Evolutionary conservation across 495 filamentous ascomycete genomes (phyloP).

Genomic region (Penicillium subrubescens): DNA sequence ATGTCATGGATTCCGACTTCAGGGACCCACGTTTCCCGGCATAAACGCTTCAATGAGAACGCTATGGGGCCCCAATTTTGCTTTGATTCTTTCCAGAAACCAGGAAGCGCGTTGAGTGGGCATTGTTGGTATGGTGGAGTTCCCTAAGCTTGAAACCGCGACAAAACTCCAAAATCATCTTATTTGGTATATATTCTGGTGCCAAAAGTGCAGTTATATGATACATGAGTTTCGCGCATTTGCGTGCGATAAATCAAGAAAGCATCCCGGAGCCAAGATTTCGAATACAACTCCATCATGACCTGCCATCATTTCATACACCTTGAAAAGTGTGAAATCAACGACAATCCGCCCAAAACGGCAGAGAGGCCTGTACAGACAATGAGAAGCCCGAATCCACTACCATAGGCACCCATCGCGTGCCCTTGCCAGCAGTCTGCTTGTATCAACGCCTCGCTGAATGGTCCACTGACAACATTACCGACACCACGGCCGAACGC

Average conservation of each 20-base stretch:
- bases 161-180: too few species aligned
- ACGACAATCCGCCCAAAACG: constrained; percentile 13
- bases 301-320: constrained; percentile 4
- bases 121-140: too few species aligned
- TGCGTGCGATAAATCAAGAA: not conserved
- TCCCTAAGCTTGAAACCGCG: too few species aligned
- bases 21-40: not conserved
- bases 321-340: constrained; percentile 12
- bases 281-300: not conserved
- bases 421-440: constrained; percentile 24
- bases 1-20: constrained; percentile 5
- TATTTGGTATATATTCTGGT: not conserved
- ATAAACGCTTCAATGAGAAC: not conserved
- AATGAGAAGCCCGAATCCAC: constrained; percentile 43
- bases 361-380: constrained; percentile 20
- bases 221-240: not conserved
- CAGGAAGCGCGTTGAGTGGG: too few species aligned
- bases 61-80: too few species aligned
- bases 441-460: constrained; percentile 57
- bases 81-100: too few species aligned
- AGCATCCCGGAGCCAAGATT: not conserved
- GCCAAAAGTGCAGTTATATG: not conserved
- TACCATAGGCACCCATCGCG: constrained; percentile 39
- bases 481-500: constrained; percentile 63
- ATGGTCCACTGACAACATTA: constrained; percentile 55